Base-by-base conservation (phyloP, 441 rosid species). In the Viola pubescens region DNA sequence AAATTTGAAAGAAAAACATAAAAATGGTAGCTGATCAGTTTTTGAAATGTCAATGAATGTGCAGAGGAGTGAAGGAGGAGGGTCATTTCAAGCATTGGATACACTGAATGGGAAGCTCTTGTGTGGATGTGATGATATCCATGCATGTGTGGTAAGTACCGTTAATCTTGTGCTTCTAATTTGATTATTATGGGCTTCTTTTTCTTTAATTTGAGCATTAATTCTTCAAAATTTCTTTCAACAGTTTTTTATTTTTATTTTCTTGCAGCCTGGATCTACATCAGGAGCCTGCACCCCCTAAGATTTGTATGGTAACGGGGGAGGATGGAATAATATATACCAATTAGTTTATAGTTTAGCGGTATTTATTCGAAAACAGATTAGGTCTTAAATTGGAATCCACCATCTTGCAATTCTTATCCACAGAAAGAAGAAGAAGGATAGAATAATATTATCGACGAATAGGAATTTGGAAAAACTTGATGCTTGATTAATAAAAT, bases 1-100 rank as follows among this genome's bases (percentile, higher is more conserved):
- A 51, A 7, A 37, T 5, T 42, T 4, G 7, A 42, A 14, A 1
- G 5, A 7, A 42, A 14, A 5, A 42, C 7, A 16, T 7, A 13
- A 40, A 13, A 6, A 56, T 8, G 9, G 6, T 12, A 53, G 43
- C 3, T 12, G 12, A 2, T 19, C 12, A 9, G 9, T 9, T 19
- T 1, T 9, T 44, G 14, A 4, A 12, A 7, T 12, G 3, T 7
- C 9, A 55, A 40, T 48, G 0, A 3, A 7, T 8, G 6, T 56
- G 42, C 65, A 80, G 85, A 82, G 83, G 61, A 76, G 85, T 49
- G 69, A 66, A 8, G 83, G 85, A 53, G 88, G 80, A 58, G 82
- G 81, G 44, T 68, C 79, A 9, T 80, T 80, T 56, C 78, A 75
- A 52, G 88, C 85, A 3, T 59, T 80, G 51, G 85, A 80, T 56